Base-by-base conservation (phyloP, 2,329 filamentous ascomycete species). In the Penicillium sp. region DNA sequence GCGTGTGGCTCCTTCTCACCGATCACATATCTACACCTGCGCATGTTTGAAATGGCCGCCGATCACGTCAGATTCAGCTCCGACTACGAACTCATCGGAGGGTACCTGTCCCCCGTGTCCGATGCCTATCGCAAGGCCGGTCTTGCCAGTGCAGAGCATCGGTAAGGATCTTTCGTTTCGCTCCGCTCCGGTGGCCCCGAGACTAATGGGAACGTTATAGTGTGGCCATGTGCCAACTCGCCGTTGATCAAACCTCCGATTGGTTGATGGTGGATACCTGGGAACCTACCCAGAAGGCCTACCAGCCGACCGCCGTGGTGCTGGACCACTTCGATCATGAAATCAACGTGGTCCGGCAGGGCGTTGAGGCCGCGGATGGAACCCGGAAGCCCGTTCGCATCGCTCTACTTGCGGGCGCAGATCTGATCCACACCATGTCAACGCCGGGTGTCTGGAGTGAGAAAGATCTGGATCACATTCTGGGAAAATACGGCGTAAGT, bases 241-340 rank as follows among this genome's bases (percentile, higher is more conserved):
- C 91, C 7, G 87, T 91, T 22, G 73, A 77, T 27, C 82, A 89
- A 63, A 87, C 89, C 48, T 87, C 87, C 47, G 85, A 86, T 64
- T 92, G 89, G 87, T 80, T 95, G 56, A 91, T 91, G 86, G 90
- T 94, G 43, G 91, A 96, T 70, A 86, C 89, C 0, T 95, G 90
- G 88, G 92, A 96, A 79, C 89, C 91, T n/a, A 79, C 89, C 65
- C 86, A 95, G 75, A 84, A 87, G 67, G 83, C 89, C 62, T 97
- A 96, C 71, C 87, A 91, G 58, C 91, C 92, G 14, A 97, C 93
- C 1, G 93, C 92, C 38, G 84, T 89, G 64, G 92, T 96, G 39
- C 80, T 97, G 46, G 91, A 96, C 68, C 93, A 97, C 75, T 94
- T 97, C 66, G 87, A 95, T 62, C 78, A 93, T 69, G 91, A 97